Conservation (phyloP, 257 asterid genomes). For the Scutellaria minor region DNA sequence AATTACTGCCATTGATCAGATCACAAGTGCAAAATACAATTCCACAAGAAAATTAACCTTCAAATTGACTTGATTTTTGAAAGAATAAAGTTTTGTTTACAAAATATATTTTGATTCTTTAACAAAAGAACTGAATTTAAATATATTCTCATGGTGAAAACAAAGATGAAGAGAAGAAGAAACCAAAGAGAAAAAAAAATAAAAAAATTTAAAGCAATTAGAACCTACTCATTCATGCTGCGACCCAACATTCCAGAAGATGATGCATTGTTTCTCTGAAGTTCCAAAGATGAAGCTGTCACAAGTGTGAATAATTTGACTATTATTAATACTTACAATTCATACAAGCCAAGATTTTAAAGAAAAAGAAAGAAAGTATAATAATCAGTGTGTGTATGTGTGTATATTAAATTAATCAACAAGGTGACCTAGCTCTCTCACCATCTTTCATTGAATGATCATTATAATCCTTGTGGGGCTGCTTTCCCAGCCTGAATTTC, state of each 20-base stretch:
- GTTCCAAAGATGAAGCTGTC: slow-evolving; percentile 81
- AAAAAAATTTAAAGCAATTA: background rate
- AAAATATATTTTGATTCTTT: no score
- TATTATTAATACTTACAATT: background rate
- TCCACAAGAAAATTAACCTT: slow-evolving; percentile 26
- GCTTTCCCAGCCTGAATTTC: slow-evolving; percentile 99
- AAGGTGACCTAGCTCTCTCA: slow-evolving; percentile 47
- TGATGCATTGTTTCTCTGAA: slow-evolving; percentile 76
- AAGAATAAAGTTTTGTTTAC: slow-evolving; percentile 5
- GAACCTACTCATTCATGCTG: slow-evolving; percentile 90
- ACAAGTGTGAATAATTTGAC: slow-evolving; percentile 11
- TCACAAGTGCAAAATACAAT: slow-evolving; percentile 34
- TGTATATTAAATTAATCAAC: background rate
- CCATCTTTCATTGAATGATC: slow-evolving; percentile 95
- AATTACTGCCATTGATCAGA: slow-evolving; percentile 47
- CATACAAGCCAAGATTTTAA: background rate
- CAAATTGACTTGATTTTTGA: background rate
- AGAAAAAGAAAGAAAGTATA: background rate
- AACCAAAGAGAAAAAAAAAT: background rate
- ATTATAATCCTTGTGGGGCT: slow-evolving; percentile 95
- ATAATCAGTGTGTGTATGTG: no score
- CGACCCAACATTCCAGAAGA: slow-evolving; percentile 90
- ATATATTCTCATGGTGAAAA: background rate
- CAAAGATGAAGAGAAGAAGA: background rate
- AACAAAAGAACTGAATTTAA: background rate